phyloP scores from a whole-genome alignment of 495 filamentous ascomycete species.

The Penicillium pulvis region DNA sequence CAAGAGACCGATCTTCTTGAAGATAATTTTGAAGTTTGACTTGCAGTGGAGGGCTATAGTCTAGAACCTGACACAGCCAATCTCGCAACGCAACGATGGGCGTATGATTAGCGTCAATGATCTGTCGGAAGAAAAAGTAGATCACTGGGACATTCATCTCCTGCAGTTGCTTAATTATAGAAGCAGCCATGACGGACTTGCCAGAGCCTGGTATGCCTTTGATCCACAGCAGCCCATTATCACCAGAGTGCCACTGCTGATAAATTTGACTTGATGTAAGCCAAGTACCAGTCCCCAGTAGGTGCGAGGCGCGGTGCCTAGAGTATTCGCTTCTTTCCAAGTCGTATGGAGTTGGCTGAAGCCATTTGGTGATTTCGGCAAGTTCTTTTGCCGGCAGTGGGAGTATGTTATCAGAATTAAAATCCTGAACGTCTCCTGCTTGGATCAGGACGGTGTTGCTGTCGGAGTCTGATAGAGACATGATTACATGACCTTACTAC shows the following conservation, averaged over 20 bases:
- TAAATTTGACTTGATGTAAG: conserved; percentile 16
- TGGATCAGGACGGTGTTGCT: neutral
- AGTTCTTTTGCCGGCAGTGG: neutral
- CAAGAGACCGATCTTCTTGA: neutral
- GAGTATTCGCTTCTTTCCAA: conserved; percentile 16
- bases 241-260: conserved; percentile 15
- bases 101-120: conserved; percentile 13
- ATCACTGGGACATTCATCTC: conserved; percentile 1
- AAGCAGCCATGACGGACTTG: conserved; percentile 72
- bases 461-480: conserved; percentile 1
- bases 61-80: conserved; percentile 12
- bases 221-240: conserved; percentile 17
- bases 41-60: conserved; percentile 10
- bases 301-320: conserved; percentile 13
- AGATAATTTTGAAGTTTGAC: conserved; percentile 7
- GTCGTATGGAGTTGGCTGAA: conserved; percentile 23
- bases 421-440: neutral
- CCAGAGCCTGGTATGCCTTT: conserved; percentile 82
- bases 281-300: conserved; percentile 16
- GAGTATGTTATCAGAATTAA: neutral
- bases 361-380: conserved; percentile 16
- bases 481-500: neutral
- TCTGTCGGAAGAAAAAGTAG: conserved; percentile 16
- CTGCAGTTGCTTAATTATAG: conserved; percentile 36
- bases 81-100: conserved; percentile 12